Evolutionary conservation across 345 rosid genomes (phyloP).

Genomic region (Euclidium syriacum): DNA sequence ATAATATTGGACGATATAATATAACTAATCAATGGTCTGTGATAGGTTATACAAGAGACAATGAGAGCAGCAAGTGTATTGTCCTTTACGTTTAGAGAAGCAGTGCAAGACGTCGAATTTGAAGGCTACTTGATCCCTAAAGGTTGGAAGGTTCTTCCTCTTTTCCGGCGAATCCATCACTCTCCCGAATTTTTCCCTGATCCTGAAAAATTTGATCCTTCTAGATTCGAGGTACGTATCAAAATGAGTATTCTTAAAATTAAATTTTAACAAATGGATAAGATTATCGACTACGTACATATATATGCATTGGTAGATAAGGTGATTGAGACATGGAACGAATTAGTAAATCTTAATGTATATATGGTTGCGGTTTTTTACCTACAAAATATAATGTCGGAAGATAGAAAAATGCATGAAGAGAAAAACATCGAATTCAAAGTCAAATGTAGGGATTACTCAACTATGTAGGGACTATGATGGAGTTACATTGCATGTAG

Average conservation of each 20-base stretch:
- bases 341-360: neutral
- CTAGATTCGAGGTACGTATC: constrained; percentile 71
- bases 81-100: constrained; percentile 92
- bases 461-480: constrained; percentile 17
- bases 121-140: constrained; percentile 81
- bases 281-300: neutral
- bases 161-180: constrained; percentile 86
- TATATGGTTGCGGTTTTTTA: neutral
- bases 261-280: neutral
- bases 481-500: constrained; percentile 26
- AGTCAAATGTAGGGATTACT: constrained; percentile 9
- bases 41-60: constrained; percentile 96
- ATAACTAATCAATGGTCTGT: neutral
- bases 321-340: neutral
- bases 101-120: constrained; percentile 76
- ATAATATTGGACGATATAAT: neutral
- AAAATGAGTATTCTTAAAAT: neutral
- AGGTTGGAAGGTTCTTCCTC: constrained; percentile 98
- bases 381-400: no score
- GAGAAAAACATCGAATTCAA: neutral
- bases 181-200: constrained; percentile 61
- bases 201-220: constrained; percentile 80
- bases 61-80: constrained; percentile 76
- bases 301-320: neutral
- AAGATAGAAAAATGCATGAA: neutral